Evolutionary conservation across 345 rosid species (phyloP), one percentile per base, ranked within the genome.

Genomic region (Excoecaria agallocha): DNA sequence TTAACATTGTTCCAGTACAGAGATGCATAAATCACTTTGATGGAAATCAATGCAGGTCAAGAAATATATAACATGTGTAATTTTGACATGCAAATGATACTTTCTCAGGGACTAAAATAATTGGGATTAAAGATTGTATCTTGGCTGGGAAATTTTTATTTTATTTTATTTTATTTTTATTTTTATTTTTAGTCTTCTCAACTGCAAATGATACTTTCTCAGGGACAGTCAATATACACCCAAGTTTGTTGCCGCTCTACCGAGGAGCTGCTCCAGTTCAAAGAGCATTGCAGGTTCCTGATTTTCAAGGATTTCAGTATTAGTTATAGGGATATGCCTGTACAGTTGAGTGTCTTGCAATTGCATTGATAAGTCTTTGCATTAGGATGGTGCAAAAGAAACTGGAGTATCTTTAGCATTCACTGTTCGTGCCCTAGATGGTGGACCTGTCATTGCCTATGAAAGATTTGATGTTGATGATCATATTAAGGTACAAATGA

Each of bases 241-340:
- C 98, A 55, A 95, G 98, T 85, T 81, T 95, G 78, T 78, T 95
- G 45, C 99, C 98, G 0, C 72, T 86, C 41, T 94, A 94, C 65
- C 97, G 97, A 76, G 98, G 98, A 58, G 98, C 97, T 83, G 97
- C 98, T 79, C 97, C 97, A 69, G 98, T 91, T 79, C 99, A 95
- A 78, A 88, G 98, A 81, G 94, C 94, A 61, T 78, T 92, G 76
- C 88, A 89, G 96, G 98, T 93, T 60, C 71, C 45, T 65, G 64
- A 24, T 13, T 69, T 52, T 65, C 59, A n/a, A 41, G 46, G 72
- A 66, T 69, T 61, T 63, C 55, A 13, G 22, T 66, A 20, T 15
- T 48, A 24, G 67, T 52, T 30, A 6, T 69, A 52, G 37, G 2
- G n/a, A 69, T 30, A 30, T 61, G 45, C 46, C 48, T 78, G 39